Conservation (phyloP, 73 alveolate genomes). For the Paramecium octaurelia region DNA sequence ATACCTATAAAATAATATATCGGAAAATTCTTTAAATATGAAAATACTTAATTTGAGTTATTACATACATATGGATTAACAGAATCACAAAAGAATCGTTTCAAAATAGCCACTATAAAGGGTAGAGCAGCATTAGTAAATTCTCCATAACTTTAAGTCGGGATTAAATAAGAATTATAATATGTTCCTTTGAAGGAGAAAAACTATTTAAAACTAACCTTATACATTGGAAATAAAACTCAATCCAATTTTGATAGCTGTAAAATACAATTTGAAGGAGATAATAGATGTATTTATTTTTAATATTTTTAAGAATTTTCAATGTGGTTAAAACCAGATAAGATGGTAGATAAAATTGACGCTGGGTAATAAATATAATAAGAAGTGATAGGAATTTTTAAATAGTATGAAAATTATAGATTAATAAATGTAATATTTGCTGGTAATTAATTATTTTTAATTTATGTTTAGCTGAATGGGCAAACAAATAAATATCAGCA, state of each 20-base stretch:
- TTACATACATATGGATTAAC: background rate
- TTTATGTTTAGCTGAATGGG: background rate
- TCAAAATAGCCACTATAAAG: background rate
- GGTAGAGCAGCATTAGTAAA: background rate
- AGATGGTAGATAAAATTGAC: background rate
- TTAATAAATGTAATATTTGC: background rate
- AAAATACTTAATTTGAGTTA: background rate
- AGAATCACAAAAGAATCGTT: background rate
- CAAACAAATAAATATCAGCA: background rate
- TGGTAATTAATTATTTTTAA: background rate
- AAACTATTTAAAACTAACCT: background rate
- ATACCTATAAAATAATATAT: background rate
- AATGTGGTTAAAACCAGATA: constrained; percentile 23
- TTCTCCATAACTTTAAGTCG: background rate
- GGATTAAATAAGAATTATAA: background rate
- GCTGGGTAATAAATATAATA: background rate
- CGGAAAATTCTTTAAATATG: background rate
- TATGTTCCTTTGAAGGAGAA: constrained; percentile 19
- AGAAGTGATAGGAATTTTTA: background rate
- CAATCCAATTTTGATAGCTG: background rate
- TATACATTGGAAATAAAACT: constrained; percentile 15
- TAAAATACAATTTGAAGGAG: background rate
- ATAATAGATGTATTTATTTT: background rate
- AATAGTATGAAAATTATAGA: background rate
- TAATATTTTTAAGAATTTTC: background rate